Evolutionary conservation across 2,329 filamentous ascomycete species (phyloP).

Genomic region (Xylogone sp.): DNA sequence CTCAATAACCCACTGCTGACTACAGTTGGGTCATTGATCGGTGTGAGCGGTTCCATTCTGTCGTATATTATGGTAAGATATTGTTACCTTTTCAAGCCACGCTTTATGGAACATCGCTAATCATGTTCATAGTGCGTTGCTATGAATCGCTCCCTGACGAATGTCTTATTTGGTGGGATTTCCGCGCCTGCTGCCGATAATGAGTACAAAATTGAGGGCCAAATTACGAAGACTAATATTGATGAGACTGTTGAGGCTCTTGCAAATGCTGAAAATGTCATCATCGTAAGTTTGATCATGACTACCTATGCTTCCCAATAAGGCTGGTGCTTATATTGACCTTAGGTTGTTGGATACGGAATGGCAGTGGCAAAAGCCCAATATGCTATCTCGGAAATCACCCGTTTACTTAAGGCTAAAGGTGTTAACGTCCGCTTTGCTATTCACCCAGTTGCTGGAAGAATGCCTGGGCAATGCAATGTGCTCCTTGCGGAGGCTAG

Average conservation of each 20-base stretch:
- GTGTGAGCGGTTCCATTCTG: slow-evolving; percentile 82
- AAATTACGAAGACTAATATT: slow-evolving; percentile 72
- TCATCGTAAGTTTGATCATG: slow-evolving; percentile 52
- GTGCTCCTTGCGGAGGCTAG: slow-evolving; percentile 83
- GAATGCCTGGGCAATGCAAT: slow-evolving; percentile 93
- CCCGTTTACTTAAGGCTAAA: slow-evolving; percentile 66
- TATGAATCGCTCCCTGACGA: slow-evolving; percentile 88
- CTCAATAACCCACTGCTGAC: slow-evolving; percentile 81
- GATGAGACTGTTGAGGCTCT: slow-evolving; percentile 79
- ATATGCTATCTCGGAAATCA: slow-evolving; percentile 84
- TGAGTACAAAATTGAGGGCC: slow-evolving; percentile 74
- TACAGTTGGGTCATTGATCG: slow-evolving; percentile 81
- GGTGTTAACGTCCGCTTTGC: slow-evolving; percentile 83
- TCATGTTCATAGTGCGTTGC: slow-evolving; percentile 61
- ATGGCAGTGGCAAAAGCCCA: slow-evolving; percentile 95
- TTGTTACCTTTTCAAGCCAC: background rate
- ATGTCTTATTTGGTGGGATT: slow-evolving; percentile 84
- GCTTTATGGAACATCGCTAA: slow-evolving; percentile 20
- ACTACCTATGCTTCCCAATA: no score
- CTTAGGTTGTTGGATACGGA: slow-evolving; percentile 68
- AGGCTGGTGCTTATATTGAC: slow-evolving; percentile 31
- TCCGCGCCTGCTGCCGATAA: slow-evolving; percentile 53
- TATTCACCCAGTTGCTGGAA: slow-evolving; percentile 84
- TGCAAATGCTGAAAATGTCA: slow-evolving; percentile 74
- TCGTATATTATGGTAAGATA: slow-evolving; percentile 65